These are phyloP conservation scores for Limonium bicolor DNA, from an alignment of 148 eudicot species.

Conservation along the genomic window DNA sequence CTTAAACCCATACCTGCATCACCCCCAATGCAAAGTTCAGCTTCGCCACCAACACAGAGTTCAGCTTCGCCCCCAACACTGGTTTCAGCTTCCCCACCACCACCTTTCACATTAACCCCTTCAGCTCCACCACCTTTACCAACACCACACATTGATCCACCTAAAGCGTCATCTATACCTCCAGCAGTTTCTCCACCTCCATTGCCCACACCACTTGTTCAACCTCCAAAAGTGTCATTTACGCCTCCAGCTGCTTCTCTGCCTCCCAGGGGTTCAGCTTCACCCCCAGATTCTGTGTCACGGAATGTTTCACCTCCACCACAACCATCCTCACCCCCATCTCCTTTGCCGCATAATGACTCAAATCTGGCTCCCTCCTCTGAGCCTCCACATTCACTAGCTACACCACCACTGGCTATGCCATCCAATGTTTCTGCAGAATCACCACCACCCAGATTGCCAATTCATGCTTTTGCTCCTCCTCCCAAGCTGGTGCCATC, in stretches of 20 bases:
- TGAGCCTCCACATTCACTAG: conserved; percentile 1
- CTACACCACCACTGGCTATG: conserved; percentile 5
- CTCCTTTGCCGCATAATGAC: too few relatives aligned
- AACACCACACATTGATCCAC: conserved; percentile 2
- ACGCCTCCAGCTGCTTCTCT: too few relatives aligned
- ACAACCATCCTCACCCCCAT: too few relatives aligned
- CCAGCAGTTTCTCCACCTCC: conserved; percentile 1
- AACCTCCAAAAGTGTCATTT: background rate
- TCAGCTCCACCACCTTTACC: conserved; percentile 3
- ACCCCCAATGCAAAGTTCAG: too few relatives aligned
- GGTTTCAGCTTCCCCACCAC: too few relatives aligned
- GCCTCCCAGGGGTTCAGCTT: too few relatives aligned
- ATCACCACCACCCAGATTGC: conserved; percentile 6
- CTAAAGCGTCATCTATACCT: conserved; percentile 10
- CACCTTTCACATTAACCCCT: background rate
- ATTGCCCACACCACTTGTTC: background rate
- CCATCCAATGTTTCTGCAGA: conserved; percentile 8
- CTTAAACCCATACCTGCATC: too few relatives aligned
- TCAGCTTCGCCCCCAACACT: too few relatives aligned
- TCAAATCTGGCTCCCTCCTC: too few relatives aligned
- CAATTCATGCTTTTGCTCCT: conserved; percentile 8
- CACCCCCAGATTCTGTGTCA: background rate
- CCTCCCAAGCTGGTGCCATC: conserved; percentile 3
- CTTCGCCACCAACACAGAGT: too few relatives aligned
- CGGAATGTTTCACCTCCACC: conserved; percentile 5